Percentiles rank a stretch among this genome's conserved stretches.
phyloP scores from a whole-genome alignment of 768 basidiomycete species.

The Tricholoma matsutake region DNA sequence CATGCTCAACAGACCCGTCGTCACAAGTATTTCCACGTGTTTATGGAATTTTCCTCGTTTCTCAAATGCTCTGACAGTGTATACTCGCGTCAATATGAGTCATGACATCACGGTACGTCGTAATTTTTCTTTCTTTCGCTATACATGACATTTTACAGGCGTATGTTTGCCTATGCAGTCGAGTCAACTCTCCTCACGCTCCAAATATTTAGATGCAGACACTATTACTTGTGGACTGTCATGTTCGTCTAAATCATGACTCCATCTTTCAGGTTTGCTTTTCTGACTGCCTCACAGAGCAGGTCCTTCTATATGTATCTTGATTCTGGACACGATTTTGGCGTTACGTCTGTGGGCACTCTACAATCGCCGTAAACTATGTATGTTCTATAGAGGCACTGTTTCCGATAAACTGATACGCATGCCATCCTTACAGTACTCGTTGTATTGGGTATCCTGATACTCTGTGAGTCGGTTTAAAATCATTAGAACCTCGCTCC shows the following conservation, averaged over 20 bases:
- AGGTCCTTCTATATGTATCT: not conserved
- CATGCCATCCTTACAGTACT: not conserved
- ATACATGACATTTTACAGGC: not conserved
- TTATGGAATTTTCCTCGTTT: not conserved
- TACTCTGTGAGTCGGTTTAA: not conserved
- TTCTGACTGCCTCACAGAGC: not conserved
- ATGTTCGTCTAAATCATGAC: not conserved
- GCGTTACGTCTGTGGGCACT: not conserved
- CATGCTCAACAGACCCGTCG: not conserved
- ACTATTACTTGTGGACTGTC: not conserved
- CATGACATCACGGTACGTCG: not conserved
- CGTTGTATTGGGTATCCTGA: not conserved
- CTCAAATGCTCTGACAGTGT: not conserved
- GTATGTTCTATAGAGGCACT: not conserved
- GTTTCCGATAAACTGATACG: not conserved
- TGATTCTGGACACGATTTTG: not conserved
- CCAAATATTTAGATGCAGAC: not conserved
- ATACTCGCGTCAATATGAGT: not conserved
- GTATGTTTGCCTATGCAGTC: not conserved
- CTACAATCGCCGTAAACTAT: not conserved
- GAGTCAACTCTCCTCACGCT: not conserved
- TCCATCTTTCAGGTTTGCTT: not conserved
- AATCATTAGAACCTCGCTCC: too few relatives aligned
- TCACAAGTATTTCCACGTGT: not conserved
- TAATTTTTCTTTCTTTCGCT: not conserved